These are phyloP conservation scores for Gracilariopsis chorda DNA, from an alignment of 23 red algal species.

Conservation along the genomic window DNA sequence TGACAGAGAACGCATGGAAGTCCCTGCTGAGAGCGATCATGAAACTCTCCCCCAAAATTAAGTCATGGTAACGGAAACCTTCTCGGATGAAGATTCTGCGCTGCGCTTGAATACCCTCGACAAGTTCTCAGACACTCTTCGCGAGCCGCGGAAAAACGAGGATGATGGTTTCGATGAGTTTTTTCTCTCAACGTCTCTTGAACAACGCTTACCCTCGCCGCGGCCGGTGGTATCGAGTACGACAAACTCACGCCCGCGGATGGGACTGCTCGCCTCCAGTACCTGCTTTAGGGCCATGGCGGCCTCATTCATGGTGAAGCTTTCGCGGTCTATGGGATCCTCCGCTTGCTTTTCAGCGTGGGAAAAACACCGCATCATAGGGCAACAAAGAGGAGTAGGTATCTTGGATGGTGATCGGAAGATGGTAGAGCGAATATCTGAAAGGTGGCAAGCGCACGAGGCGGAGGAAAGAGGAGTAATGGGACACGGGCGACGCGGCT, in stretches of 20 bases:
- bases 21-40: too few relatives aligned
- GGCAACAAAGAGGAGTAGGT: too few relatives aligned
- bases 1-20: too few relatives aligned
- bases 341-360: background rate
- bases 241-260: constrained; percentile 5
- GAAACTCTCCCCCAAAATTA: too few relatives aligned
- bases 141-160: background rate
- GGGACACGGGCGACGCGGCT: too few relatives aligned
- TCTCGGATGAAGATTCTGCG: too few relatives aligned
- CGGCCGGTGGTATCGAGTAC: constrained; percentile 6
- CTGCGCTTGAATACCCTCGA: background rate
- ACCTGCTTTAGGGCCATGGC: background rate
- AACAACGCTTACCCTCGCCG: background rate
- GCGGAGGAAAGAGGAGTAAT: too few relatives aligned
- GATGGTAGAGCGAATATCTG: too few relatives aligned
- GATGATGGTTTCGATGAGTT: background rate
- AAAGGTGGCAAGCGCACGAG: too few relatives aligned
- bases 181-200: background rate
- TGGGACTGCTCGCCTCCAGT: constrained; percentile 3
- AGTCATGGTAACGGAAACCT: too few relatives aligned
- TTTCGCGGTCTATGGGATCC: background rate
- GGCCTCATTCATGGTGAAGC: constrained; percentile 5
- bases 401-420: too few relatives aligned
- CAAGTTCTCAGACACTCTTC: background rate
- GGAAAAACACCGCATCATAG: constrained; percentile 21